These are phyloP conservation scores for Theobroma grandiflorum DNA, from an alignment of 441 rosid species.

Conservation along the genomic window DNA sequence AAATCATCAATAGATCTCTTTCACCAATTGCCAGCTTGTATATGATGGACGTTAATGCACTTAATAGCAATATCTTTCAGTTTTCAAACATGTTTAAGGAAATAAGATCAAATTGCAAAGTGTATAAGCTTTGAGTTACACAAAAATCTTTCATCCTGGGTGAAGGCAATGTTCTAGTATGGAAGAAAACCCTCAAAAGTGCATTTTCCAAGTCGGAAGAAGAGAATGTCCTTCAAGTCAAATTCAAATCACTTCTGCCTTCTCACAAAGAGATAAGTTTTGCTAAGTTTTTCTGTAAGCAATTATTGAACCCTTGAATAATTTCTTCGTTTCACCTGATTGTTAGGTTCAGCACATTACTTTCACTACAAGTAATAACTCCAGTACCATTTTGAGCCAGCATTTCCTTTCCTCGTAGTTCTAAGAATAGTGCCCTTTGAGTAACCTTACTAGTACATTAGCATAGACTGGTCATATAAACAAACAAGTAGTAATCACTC, in stretches of 20 bases:
- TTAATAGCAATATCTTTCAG: neutral
- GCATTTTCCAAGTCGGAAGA: neutral
- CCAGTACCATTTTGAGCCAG: neutral
- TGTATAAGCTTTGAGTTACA: neutral
- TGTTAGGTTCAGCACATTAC: neutral
- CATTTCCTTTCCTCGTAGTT: neutral
- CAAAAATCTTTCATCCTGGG: neutral
- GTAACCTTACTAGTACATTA: neutral
- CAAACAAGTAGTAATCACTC: neutral
- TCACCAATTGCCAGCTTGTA: neutral
- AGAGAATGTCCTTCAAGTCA: neutral
- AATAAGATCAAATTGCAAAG: slow-evolving; percentile 1
- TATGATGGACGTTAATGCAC: neutral
- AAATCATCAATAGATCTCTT: too few relatives aligned
- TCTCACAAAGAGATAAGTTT: neutral
- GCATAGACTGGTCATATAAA: neutral
- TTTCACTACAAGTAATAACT: neutral
- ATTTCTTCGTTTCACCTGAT: neutral
- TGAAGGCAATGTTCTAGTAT: neutral
- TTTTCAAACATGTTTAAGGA: neutral
- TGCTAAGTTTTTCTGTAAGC: neutral
- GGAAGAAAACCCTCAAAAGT: neutral
- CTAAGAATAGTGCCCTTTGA: neutral
- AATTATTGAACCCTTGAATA: neutral
- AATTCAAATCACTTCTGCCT: neutral